Conservation (phyloP, 495 filamentous ascomycete species). For the Penicillium tannophilum region DNA sequence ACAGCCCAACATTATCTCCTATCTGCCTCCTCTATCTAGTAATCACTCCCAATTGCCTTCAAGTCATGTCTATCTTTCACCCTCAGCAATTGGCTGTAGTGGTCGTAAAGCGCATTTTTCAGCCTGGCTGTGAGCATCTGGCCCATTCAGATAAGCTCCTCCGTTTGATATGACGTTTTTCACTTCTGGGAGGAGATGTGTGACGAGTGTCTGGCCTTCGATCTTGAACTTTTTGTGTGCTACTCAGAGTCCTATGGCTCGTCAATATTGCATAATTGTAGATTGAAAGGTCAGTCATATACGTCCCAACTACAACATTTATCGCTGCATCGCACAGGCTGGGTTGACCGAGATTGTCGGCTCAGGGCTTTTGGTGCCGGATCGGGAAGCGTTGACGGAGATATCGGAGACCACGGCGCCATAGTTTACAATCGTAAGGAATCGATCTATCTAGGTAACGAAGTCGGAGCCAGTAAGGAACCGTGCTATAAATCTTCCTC, state of each 20-base stretch:
- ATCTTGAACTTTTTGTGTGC: background rate
- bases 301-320: conserved; percentile 11
- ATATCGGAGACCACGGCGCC: conserved; percentile 38
- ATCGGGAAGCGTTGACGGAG: conserved; percentile 32
- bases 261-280: background rate
- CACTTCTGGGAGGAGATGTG: conserved; percentile 14
- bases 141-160: conserved; percentile 20
- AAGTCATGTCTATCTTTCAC: too few species aligned
- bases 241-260: background rate
- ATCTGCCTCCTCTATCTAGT: conserved; percentile 28
- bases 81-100: too few species aligned
- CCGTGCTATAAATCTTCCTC: conserved; percentile 58
- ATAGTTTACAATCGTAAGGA: conserved; percentile 29
- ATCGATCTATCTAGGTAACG: background rate
- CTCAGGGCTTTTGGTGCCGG: conserved; percentile 18
- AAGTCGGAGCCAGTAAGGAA: conserved; percentile 37
- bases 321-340: background rate
- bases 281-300: background rate
- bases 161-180: conserved; percentile 5
- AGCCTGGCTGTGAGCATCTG: too few species aligned
- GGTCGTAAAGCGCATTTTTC: too few species aligned
- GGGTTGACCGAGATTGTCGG: conserved; percentile 6
- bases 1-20: conserved; percentile 34
- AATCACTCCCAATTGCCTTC: conserved; percentile 50
- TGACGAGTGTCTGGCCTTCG: conserved; percentile 13